Conservation (phyloP, 805 yeast species). For the Sugiyamaella floridensis region DNA sequence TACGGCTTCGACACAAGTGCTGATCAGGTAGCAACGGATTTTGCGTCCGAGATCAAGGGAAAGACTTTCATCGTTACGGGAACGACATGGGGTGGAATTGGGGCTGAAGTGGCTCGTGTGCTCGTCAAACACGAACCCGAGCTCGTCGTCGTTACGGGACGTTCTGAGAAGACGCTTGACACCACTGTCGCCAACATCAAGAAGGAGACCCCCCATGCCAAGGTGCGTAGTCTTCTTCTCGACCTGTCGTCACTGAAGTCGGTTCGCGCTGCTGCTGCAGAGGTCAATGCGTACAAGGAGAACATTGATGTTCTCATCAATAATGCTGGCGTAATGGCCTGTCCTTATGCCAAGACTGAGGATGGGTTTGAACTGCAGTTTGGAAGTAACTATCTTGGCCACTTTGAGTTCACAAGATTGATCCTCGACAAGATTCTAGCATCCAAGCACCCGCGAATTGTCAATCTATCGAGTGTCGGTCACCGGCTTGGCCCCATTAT, state of each 20-base stretch:
- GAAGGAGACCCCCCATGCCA: conserved; percentile 5
- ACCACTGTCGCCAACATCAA: conserved; percentile 4
- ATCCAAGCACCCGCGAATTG: neutral
- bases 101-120: conserved; percentile 9
- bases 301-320: conserved; percentile 56
- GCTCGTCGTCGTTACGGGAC: conserved; percentile 7
- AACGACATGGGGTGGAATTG: conserved; percentile 9
- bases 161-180: conserved; percentile 4
- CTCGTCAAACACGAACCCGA: conserved; percentile 5
- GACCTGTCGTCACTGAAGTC: conserved; percentile 13
- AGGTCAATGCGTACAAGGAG: conserved; percentile 9
- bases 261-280: conserved; percentile 11
- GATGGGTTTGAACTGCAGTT: conserved; percentile 76
- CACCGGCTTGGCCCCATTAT: conserved; percentile 4
- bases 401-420: conserved; percentile 55
- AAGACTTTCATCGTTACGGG: conserved; percentile 7
- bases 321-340: conserved; percentile 79
- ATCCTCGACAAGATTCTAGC: conserved; percentile 1
- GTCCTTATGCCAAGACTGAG: conserved; percentile 55
- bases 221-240: conserved; percentile 2
- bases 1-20: conserved; percentile 1
- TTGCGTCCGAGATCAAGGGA: conserved; percentile 5
- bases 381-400: conserved; percentile 71
- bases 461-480: conserved; percentile 3
- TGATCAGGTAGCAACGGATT: conserved; percentile 1